These are phyloP conservation scores for Ulota crispa DNA, from an alignment of 225 moss, liverwort and hornwort genomes.

Conservation along the genomic window DNA sequence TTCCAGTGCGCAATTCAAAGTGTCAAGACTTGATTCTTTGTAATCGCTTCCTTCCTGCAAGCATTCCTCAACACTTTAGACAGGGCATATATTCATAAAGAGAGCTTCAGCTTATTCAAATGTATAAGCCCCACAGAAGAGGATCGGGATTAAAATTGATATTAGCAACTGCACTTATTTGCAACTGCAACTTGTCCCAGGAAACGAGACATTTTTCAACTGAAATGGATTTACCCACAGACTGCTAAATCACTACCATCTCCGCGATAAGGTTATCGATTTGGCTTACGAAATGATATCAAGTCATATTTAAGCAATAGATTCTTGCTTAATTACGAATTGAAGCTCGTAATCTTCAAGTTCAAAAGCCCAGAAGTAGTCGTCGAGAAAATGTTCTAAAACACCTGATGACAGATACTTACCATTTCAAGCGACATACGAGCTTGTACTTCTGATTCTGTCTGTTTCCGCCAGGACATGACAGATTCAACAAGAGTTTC, in stretches of 20 bases:
- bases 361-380: constrained; percentile 1
- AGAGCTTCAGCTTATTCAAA: neutral
- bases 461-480: constrained; percentile 88
- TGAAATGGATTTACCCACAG: neutral
- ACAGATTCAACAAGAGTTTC: constrained; percentile 77
- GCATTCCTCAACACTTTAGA: constrained; percentile 17
- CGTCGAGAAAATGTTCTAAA: neutral
- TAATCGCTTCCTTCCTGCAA: constrained; percentile 83
- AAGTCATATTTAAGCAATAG: neutral
- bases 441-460: constrained; percentile 77
- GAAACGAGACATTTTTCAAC: neutral
- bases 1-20: constrained; percentile 72
- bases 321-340: neutral
- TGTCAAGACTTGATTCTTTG: constrained; percentile 39
- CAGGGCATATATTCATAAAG: neutral
- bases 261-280: neutral
- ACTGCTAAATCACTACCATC: neutral
- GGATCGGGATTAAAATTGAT: neutral
- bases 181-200: neutral
- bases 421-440: constrained; percentile 88
- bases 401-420: constrained; percentile 18
- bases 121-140: neutral
- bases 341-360: constrained; percentile 8
- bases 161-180: neutral
- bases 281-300: neutral